Percentiles rank a stretch among this genome's conserved stretches.
phyloP scores from a whole-genome alignment of 1,284 basidiomycete genomes.

The Boletus smithii region DNA sequence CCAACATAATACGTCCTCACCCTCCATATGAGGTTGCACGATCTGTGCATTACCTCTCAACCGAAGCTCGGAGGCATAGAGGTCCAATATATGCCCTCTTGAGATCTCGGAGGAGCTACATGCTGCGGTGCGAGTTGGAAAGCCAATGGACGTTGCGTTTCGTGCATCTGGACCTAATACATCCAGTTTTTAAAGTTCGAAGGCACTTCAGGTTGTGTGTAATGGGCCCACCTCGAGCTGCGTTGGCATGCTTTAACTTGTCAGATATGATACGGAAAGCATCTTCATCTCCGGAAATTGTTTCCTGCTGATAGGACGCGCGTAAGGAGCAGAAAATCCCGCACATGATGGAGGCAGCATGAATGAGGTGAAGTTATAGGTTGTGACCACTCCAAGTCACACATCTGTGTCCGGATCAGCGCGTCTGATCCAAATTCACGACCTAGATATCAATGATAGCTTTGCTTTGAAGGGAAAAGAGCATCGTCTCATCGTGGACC shows the following conservation, averaged over 20 bases:
- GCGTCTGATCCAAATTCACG: too few species aligned
- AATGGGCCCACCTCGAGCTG: slow-evolving; percentile 45
- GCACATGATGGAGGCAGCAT: slow-evolving; percentile 50
- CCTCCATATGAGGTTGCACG: slow-evolving; percentile 67
- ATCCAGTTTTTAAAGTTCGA: not conserved
- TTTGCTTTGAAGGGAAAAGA: too few species aligned
- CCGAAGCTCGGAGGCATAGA: slow-evolving; percentile 78
- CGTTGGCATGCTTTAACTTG: slow-evolving; percentile 43
- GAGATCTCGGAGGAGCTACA: slow-evolving; percentile 1
- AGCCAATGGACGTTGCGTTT: slow-evolving; percentile 26
- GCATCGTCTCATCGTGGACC: too few species aligned
- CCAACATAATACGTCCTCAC: slow-evolving; percentile 75
- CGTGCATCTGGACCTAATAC: slow-evolving; percentile 62
- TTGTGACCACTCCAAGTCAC: too few species aligned
- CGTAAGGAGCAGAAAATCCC: slow-evolving; percentile 44
- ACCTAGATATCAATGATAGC: too few species aligned
- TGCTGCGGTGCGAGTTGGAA: slow-evolving; percentile 6
- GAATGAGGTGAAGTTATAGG: not conserved
- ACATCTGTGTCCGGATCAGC: too few species aligned
- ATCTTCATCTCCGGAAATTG: slow-evolving; percentile 6
- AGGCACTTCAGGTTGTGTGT: not conserved
- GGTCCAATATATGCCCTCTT: slow-evolving; percentile 35
- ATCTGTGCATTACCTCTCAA: slow-evolving; percentile 65
- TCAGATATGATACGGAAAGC: slow-evolving; percentile 31
- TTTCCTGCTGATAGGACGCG: slow-evolving; percentile 9